Evolutionary conservation across 306 rosid genomes (phyloP), one percentile per base, ranked within the genome.

Genomic region (Acacia crassicarpa): DNA sequence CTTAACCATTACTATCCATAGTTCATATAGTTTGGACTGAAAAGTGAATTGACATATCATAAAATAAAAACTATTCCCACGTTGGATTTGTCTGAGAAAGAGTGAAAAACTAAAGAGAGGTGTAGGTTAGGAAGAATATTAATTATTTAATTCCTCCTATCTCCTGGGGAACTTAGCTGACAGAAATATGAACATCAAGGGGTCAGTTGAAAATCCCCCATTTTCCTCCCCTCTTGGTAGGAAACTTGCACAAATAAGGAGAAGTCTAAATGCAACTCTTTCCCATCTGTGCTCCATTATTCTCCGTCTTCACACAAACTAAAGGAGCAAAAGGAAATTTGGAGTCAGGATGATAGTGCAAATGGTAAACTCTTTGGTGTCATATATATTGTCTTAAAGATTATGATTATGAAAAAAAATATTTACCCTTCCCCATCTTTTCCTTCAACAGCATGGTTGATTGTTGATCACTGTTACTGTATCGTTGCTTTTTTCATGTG

Each of bases 271-370:
- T 35, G 72, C 27, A 9, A 69, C 27, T 11, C 11, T 44, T 67
- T 67, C 48, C 15, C 16, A 11, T 69, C 56, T 13, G 14, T 6
- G 40, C 58, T 23, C 23, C 75, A 13, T 45, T 22, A 44, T 41
- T 14, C 54, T 22, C 35, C 54, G 13, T 70, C 75, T 43, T 22
- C 44, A 35, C 25, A 17, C 4, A 67, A 4, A 38, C 72, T 38
- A 67, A 35, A 35, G 73, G 54, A 32, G 33, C 33, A 65, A 32
- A 32, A 54, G 25, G 44, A 32, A 44, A 8, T 25, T 11, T 45
- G 77, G 53, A 62, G 11, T 77, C 74, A 8, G 68, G 69, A 62
- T 62, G 78, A 76, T 58, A 66, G 80, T 14, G 67, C 76, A 25
- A 78, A 51, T 51, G 43, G 38, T 46, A 61, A 25, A 3, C 8